A percentile compares a stretch with the other conserved stretches of the same genome.
Conservation (phyloP, 2,329 filamentous ascomycete genomes). For the Colletotrichum musae region DNA sequence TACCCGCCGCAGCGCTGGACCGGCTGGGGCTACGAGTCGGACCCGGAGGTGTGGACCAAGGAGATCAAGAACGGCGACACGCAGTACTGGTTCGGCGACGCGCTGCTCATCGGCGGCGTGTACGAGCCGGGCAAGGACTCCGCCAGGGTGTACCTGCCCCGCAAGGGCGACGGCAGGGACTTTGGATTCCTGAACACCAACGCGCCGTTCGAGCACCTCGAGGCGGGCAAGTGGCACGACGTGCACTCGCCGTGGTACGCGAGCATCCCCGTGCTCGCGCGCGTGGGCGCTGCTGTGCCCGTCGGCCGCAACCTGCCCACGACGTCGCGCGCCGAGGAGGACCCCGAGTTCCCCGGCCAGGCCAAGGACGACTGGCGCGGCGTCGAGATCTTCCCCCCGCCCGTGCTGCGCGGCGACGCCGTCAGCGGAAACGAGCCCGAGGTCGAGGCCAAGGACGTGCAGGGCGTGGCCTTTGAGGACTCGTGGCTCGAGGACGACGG, state of each 20-base stretch:
- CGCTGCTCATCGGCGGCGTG: conserved; percentile 76
- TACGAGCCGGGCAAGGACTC: conserved; percentile 71
- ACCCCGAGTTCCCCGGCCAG: conserved; percentile 54
- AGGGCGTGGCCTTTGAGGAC: conserved; percentile 47
- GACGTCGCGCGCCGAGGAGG: conserved; percentile 52
- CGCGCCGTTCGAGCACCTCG: conserved; percentile 70
- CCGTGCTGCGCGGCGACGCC: conserved; percentile 20
- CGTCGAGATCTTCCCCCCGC: conserved; percentile 60
- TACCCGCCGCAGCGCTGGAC: conserved; percentile 79
- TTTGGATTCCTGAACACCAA: conserved; percentile 75
- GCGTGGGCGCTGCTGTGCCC: conserved; percentile 56
- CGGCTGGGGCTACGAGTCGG: conserved; percentile 79
- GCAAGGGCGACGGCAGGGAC: conserved; percentile 62
- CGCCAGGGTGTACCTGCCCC: conserved; percentile 74
- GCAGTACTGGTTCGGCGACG: conserved; percentile 81
- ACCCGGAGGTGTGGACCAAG: conserved; percentile 76
- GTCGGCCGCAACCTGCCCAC: conserved; percentile 55
- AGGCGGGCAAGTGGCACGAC: conserved; percentile 57
- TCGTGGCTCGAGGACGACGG: conserved; percentile 58
- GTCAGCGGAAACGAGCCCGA: conserved; percentile 27
- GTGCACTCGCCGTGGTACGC: conserved; percentile 59
- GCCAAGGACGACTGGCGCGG: conserved; percentile 59
- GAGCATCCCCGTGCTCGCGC: conserved; percentile 56
- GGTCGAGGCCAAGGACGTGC: conserved; percentile 1
- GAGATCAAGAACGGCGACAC: conserved; percentile 74